Evolutionary conservation across 2,329 filamentous ascomycete species (phyloP), one percentile per base, ranked within the genome.

Genomic region (Monosporascus sp.): DNA sequence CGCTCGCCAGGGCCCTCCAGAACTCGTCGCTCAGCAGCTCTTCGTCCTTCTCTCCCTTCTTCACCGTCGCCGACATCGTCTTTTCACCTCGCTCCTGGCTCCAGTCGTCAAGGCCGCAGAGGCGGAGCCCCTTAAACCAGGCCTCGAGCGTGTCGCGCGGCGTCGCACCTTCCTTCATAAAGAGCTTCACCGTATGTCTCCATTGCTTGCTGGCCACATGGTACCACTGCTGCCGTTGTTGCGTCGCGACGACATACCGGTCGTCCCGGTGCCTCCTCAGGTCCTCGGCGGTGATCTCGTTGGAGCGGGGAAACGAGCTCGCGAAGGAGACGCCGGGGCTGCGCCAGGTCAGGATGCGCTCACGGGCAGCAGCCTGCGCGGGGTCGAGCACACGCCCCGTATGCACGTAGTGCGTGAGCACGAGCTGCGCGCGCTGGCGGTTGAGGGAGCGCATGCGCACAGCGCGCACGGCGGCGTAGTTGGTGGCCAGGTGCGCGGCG

Each of bases 361-460:
- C 87, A 47, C 75, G 71, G 48, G 79, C 63, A 0, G 89, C 80
- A 1, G 91, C 84, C 58, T 91, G 75, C 7, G 75, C 70, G 0
- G 90, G 91, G 0, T 77, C 78, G 3, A 89, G 75, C 2, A 89
- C 70, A 11, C 64, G 69, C 24, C 75, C 74, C 17, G 57, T 71
- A 50, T 68, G 75, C 60, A 87, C 67, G 50, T 81, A 80, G 56
- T 78, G 74, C 41, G 82, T 79, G 61, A 92, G 85, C 1, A 96
- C 76, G 20, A 97, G 83, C 47, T 87, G 89, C 2, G 91, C 89
- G 37, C 94, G 82, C 69, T 97, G 92, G 22, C 90, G 81, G 71
- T 96, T 97, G 37, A 97, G 76, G 6, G 83, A 89, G 39, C 82
- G 81, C 85, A 97, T 90, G 66, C 84, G 85, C 17, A 99, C 92